These are phyloP conservation scores for Pythium utonaiense DNA, from an alignment of 352 stramenopile species.

Conservation along the genomic window DNA sequence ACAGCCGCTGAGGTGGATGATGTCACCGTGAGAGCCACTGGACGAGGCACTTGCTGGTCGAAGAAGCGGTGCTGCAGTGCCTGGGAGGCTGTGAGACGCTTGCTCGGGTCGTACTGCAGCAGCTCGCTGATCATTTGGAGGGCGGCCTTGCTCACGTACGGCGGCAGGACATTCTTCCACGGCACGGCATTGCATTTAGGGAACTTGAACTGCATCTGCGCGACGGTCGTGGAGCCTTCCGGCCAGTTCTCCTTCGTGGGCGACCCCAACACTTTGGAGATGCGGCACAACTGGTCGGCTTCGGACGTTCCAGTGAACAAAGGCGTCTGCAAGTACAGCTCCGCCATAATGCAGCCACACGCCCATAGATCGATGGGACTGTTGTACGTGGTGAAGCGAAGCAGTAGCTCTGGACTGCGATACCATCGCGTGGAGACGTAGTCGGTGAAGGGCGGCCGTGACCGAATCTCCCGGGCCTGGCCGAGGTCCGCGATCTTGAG, in stretches of 20 bases:
- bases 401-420: constrained; percentile 63
- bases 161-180: constrained; percentile 68
- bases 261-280: constrained; percentile 90
- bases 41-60: constrained; percentile 48
- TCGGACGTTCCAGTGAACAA: constrained; percentile 88
- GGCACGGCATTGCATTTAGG: constrained; percentile 80
- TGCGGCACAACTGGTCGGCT: constrained; percentile 95
- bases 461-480: constrained; percentile 71
- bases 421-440: constrained; percentile 83
- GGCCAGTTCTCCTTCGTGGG: constrained; percentile 89
- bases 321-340: constrained; percentile 65
- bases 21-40: constrained; percentile 24
- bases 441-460: constrained; percentile 62
- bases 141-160: constrained; percentile 54
- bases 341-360: constrained; percentile 78
- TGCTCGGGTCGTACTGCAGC: constrained; percentile 90
- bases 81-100: constrained; percentile 83
- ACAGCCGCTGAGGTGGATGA: background rate
- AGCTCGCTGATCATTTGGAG: constrained; percentile 87
- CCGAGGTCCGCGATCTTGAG: constrained; percentile 78
- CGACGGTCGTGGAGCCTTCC: constrained; percentile 85
- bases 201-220: constrained; percentile 91
- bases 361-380: constrained; percentile 82
- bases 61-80: constrained; percentile 95
- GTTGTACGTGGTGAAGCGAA: constrained; percentile 70